Evolutionary conservation across 1,284 basidiomycete genomes (phyloP).

Genomic region (Microbotryum lychnidis-dioicae): DNA sequence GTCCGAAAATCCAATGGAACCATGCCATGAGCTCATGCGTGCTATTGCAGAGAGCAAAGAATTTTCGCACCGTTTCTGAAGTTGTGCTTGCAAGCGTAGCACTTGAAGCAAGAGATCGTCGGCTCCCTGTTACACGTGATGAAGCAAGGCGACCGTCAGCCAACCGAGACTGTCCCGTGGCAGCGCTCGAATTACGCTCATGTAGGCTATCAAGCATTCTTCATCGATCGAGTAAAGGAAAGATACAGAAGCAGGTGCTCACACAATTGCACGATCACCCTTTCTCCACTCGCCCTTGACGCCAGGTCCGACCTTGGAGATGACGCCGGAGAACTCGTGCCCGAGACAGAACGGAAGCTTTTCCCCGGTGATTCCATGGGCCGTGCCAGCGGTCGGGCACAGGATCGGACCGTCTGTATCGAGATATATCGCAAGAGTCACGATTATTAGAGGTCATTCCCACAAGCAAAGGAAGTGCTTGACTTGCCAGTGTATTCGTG

Average conservation of each 20-base stretch:
- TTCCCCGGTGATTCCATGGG: conserved; percentile 37
- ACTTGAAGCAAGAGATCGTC: conserved; percentile 33
- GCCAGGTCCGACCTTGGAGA: conserved; percentile 35
- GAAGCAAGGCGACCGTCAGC: no score
- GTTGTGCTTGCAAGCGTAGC: conserved; percentile 19
- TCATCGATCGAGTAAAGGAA: neutral
- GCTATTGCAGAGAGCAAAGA: neutral
- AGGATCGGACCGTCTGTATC: conserved; percentile 19
- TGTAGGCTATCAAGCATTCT: neutral
- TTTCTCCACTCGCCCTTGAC: conserved; percentile 32
- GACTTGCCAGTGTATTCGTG: conserved; percentile 32
- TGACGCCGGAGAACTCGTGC: conserved; percentile 40
- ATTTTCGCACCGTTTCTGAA: conserved; percentile 17
- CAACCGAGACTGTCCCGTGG: no score
- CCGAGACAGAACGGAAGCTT: conserved; percentile 38
- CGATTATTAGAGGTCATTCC: no score
- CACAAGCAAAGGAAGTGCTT: no score
- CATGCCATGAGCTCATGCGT: neutral
- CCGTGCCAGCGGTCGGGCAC: conserved; percentile 27
- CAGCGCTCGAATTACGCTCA: neutral
- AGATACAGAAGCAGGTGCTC: conserved; percentile 1
- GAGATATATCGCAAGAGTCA: no score
- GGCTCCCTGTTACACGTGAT: conserved; percentile 34
- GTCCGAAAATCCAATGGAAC: no score
- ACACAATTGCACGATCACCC: conserved; percentile 40